Base-by-base conservation (phyloP, 495 filamentous ascomycete genomes). In the Penicilliopsis zonata region DNA sequence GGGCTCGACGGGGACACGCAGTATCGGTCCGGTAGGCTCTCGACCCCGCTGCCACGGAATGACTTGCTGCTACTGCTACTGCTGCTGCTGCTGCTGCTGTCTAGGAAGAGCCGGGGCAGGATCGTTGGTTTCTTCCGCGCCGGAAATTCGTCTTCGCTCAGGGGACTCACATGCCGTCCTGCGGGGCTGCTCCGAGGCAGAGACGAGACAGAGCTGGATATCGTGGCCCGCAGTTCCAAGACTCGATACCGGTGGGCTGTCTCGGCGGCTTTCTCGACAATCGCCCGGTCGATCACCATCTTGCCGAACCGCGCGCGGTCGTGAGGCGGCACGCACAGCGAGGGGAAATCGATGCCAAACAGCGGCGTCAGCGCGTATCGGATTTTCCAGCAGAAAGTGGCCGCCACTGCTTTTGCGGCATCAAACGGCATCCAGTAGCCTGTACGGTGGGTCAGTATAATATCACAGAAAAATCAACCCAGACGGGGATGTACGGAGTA, bases 351-450 rank as follows among this genome's bases (percentile, higher is more conserved):
- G 5, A 67, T 63, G 0, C 90, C 90, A 49, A 98, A 98, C 33
- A 98, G 58, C 10, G 86, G 86, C 7, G 86, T 90, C 27, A 98
- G 60, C 0, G 76, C 85, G 36, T 74, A 73, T 15, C 88, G 76
- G 42, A 98, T 94, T 9, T 71, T 58, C 51, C 76, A 75, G 62
- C 88, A 96, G 49, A 95, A 94, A 2, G 79, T 94, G 4, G 82
- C 67, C 40, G 85, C 83, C 18, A 95, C 61, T 12, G 82, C 84
- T 57, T 72, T 77, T 16, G 90, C 90, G 22, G 80, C 83, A 22
- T 74, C 59, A 43, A 76, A 98, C 1, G 90, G 90, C 73, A 96
- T 83, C 90, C 88, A 98, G 60, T 98, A 98, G 15, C 90, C 90
- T 93, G 46, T 17, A n/a, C n/a, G 14, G 16, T 15, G 13, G 19